phyloP scores from a whole-genome alignment of 345 rosid species.

The Luvunga scandens region DNA sequence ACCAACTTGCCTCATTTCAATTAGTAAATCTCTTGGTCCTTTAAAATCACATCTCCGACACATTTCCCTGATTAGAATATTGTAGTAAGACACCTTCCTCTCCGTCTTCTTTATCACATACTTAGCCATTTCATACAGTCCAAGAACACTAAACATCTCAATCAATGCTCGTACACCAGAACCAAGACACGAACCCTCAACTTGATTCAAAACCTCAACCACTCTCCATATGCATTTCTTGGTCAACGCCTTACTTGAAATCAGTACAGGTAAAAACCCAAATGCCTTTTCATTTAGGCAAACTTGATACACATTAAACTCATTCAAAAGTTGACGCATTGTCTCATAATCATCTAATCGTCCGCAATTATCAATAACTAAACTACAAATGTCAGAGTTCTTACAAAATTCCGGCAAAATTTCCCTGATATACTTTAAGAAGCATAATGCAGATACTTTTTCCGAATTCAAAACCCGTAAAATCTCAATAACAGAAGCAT shows the following conservation, averaged over 20 bases:
- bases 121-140: conserved; percentile 38
- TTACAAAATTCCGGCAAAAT: conserved; percentile 24
- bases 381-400: conserved; percentile 38
- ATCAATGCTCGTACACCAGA: conserved; percentile 44
- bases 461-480: conserved; percentile 29
- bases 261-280: conserved; percentile 29
- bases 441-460: conserved; percentile 39
- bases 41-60: conserved; percentile 32
- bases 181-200: conserved; percentile 33
- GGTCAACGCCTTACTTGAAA: conserved; percentile 15
- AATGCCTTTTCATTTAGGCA: conserved; percentile 41
- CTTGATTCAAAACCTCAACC: conserved; percentile 32
- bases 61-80: conserved; percentile 31
- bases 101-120: conserved; percentile 35
- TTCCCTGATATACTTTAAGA: conserved; percentile 36
- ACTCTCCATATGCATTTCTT: conserved; percentile 25
- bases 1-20: conserved; percentile 39
- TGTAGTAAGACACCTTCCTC: conserved; percentile 34
- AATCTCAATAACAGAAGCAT: conserved; percentile 18
- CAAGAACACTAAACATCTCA: conserved; percentile 32
- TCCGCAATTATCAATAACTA: conserved; percentile 54
- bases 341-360: conserved; percentile 34
- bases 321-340: conserved; percentile 29
- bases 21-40: conserved; percentile 27
- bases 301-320: conserved; percentile 21